phyloP scores from a whole-genome alignment of 768 basidiomycete species.

The Pulveroboletus frians region DNA sequence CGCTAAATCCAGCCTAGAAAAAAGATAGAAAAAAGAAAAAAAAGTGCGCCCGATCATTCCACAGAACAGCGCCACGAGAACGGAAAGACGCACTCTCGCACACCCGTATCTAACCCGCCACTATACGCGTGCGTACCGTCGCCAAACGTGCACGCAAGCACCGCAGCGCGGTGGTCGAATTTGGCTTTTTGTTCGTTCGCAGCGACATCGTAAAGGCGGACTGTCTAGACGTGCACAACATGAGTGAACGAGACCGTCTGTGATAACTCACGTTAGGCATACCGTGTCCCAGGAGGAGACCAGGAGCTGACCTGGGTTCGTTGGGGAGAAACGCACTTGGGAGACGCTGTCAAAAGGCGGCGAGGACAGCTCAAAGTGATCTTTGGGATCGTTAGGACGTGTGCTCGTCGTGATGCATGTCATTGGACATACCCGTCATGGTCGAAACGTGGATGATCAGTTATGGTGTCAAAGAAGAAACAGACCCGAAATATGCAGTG shows the following conservation, averaged over 20 bases:
- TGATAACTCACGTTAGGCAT: slow-evolving; percentile 13
- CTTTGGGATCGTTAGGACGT: slow-evolving; percentile 8
- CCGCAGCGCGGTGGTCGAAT: slow-evolving; percentile 84
- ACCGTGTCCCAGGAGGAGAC: slow-evolving; percentile 90
- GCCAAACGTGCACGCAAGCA: slow-evolving; percentile 75
- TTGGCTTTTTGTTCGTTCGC: slow-evolving; percentile 69
- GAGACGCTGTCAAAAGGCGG: slow-evolving; percentile 87
- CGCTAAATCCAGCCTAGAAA: slow-evolving; percentile 59
- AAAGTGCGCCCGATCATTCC: too few species aligned
- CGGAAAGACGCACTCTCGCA: slow-evolving; percentile 55
- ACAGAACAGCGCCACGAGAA: too few species aligned
- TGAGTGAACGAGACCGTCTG: slow-evolving; percentile 19
- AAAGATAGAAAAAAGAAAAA: not conserved
- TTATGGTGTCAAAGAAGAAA: not conserved
- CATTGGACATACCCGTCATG: slow-evolving; percentile 15
- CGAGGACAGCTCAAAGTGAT: slow-evolving; percentile 46
- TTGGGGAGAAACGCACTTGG: slow-evolving; percentile 73
- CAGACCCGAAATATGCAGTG: not conserved
- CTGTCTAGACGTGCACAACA: slow-evolving; percentile 44
- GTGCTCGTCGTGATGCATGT: too few species aligned
- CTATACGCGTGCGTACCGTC: slow-evolving; percentile 69
- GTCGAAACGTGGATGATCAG: not conserved
- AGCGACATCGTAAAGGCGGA: slow-evolving; percentile 50
- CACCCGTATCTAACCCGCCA: slow-evolving; percentile 80
- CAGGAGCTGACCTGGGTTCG: slow-evolving; percentile 70